A percentile compares a stretch with the other conserved stretches of the same genome.
These are phyloP conservation scores for Neurospora sp. DNA, from an alignment of 2,329 filamentous ascomycete genomes.

Conservation along the genomic window DNA sequence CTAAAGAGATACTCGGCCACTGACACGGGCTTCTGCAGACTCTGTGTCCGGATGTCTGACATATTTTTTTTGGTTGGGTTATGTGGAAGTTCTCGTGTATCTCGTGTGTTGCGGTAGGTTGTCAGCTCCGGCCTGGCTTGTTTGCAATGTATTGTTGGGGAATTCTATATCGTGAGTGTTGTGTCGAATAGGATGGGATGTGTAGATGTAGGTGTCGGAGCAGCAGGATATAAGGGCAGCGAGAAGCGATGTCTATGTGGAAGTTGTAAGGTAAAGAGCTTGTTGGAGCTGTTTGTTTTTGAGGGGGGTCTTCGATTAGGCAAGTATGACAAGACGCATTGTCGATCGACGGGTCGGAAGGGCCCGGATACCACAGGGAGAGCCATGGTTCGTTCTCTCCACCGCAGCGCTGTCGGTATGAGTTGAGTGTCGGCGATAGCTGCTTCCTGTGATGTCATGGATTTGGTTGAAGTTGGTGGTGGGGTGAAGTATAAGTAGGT, in stretches of 20 bases:
- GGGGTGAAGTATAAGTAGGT: neutral
- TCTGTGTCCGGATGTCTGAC: constrained; percentile 31
- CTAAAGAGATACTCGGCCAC: constrained; percentile 61
- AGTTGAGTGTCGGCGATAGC: neutral
- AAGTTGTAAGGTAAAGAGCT: neutral
- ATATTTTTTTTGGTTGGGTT: constrained; percentile 5
- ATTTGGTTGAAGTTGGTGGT: neutral
- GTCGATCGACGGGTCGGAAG: neutral
- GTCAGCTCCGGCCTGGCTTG: neutral
- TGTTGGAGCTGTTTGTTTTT: neutral
- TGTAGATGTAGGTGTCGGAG: neutral
- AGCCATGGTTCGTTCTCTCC: neutral
- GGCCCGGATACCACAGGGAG: neutral
- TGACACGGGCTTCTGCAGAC: constrained; percentile 35
- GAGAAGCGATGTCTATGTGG: neutral
- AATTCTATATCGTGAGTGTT: neutral
- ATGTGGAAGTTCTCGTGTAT: neutral
- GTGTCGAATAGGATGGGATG: neutral
- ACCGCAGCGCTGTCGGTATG: neutral
- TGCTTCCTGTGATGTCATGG: neutral
- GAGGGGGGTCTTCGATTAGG: neutral
- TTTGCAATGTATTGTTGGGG: neutral
- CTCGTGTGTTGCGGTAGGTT: neutral
- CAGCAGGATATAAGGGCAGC: neutral
- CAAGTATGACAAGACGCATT: neutral